Evolutionary conservation across 148 eudicot genomes (phyloP).

Genomic region (Fagopyrum esculentum): DNA sequence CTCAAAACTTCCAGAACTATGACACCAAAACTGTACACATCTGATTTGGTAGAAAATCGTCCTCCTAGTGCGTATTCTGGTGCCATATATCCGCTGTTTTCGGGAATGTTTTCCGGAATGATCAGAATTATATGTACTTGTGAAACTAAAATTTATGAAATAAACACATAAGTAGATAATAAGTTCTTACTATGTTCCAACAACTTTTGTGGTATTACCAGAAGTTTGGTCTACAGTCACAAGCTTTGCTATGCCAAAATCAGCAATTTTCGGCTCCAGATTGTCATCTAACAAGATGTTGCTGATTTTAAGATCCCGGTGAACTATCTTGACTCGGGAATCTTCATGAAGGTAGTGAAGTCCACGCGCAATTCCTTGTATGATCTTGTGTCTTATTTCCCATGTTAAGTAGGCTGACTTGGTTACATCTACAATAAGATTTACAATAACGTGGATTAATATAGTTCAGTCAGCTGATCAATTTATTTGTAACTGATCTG

Average conservation of each 20-base stretch:
- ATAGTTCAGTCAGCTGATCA: too few relatives aligned
- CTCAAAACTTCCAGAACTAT: constrained; percentile 1
- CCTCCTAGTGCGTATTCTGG: neutral
- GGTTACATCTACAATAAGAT: constrained; percentile 11
- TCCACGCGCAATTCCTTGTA: constrained; percentile 33
- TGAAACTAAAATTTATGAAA: neutral
- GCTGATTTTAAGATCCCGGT: constrained; percentile 36
- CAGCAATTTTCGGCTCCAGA: constrained; percentile 1
- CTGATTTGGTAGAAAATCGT: constrained; percentile 9
- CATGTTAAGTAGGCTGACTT: constrained; percentile 19
- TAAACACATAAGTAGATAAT: too few relatives aligned
- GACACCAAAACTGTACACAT: neutral
- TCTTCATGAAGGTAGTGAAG: constrained; percentile 39
- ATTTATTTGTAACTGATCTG: too few relatives aligned
- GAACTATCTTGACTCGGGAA: constrained; percentile 31
- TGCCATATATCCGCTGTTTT: neutral
- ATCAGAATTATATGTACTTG: neutral
- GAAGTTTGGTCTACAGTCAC: neutral
- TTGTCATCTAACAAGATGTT: constrained; percentile 34
- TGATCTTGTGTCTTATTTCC: constrained; percentile 30
- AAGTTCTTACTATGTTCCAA: constrained; percentile 6
- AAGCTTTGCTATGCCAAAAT: constrained; percentile 5
- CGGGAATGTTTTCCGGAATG: neutral
- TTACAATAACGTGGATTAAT: too few relatives aligned
- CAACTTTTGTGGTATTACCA: constrained; percentile 2